A percentile compares a stretch with the other conserved stretches of the same genome.
Evolutionary conservation across 202 grass and related monocot species (phyloP).

Genomic region (Saccharum hybrid): DNA sequence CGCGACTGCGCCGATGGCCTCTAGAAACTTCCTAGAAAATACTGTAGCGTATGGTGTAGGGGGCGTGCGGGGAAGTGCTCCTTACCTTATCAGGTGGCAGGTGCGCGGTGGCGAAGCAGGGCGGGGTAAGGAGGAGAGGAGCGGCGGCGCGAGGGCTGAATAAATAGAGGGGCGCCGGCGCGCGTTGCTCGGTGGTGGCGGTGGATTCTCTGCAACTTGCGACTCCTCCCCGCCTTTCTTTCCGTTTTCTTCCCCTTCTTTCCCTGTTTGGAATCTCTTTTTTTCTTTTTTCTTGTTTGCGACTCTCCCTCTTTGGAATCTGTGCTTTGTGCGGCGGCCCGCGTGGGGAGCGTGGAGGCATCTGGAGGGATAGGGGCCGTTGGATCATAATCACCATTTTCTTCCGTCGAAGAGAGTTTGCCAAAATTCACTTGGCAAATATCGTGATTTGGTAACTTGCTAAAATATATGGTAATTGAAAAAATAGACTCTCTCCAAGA

Average conservation of each 20-base stretch:
- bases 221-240: background rate
- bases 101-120: background rate
- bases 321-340: background rate
- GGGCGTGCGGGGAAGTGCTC: background rate
- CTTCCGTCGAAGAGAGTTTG: too few species aligned
- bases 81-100: conserved; percentile 2
- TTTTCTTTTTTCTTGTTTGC: too few species aligned
- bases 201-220: conserved; percentile 19
- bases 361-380: background rate
- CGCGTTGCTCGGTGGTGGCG: conserved; percentile 14
- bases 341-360: too few species aligned
- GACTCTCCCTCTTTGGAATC: conserved; percentile 3
- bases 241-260: background rate
- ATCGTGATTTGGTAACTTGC: too few species aligned
- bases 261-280: background rate
- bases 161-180: conserved; percentile 41
- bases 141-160: conserved; percentile 27
- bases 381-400: too few species aligned
- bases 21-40: background rate
- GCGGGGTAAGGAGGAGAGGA: background rate
- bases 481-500: too few species aligned
- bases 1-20: background rate
- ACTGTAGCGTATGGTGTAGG: background rate
- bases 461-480: too few species aligned
- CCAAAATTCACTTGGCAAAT: too few species aligned